Conservation (phyloP, 352 stramenopile genomes). For the Plasmopara viticola region DNA sequence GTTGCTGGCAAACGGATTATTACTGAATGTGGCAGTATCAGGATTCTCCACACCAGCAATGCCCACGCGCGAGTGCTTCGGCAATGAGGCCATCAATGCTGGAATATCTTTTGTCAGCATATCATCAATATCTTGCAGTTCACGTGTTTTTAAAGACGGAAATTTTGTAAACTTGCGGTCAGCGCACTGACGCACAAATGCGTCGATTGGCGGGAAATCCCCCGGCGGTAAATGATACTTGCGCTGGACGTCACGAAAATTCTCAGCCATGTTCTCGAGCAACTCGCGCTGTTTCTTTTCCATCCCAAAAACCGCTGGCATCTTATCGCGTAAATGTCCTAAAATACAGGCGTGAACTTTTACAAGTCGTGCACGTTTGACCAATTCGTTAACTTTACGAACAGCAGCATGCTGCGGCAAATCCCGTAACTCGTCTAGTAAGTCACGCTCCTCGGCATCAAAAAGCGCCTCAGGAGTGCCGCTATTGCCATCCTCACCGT, state of each 20-base stretch:
- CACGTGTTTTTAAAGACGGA: constrained; percentile 88
- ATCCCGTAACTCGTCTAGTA: constrained; percentile 95
- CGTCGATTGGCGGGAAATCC: constrained; percentile 91
- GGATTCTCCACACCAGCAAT: constrained; percentile 13
- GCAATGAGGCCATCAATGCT: constrained; percentile 81
- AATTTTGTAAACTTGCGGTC: constrained; percentile 91
- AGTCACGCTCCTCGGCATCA: constrained; percentile 93
- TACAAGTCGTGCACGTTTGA: constrained; percentile 92
- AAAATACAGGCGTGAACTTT: constrained; percentile 98
- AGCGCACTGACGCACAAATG: constrained; percentile 77
- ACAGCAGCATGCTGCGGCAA: constrained; percentile 95
- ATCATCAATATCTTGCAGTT: constrained; percentile 97
- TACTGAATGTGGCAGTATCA: constrained; percentile 4
- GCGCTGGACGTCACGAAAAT: constrained; percentile 96
- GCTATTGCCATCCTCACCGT: constrained; percentile 69
- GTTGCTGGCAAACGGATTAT: constrained; percentile 22
- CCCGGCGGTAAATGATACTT: constrained; percentile 95
- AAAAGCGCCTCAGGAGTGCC: constrained; percentile 81
- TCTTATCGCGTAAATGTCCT: constrained; percentile 93
- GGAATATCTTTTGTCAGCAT: constrained; percentile 97
- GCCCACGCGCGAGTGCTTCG: constrained; percentile 33
- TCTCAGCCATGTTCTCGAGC: constrained; percentile 90
- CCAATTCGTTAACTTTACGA: constrained; percentile 92
- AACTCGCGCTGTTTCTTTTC: constrained; percentile 96
- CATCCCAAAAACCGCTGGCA: constrained; percentile 96